Evolutionary conservation across 116 monocot genomes (phyloP), one percentile per base, ranked within the genome.

Genomic region (Cymodocea nodosa): DNA sequence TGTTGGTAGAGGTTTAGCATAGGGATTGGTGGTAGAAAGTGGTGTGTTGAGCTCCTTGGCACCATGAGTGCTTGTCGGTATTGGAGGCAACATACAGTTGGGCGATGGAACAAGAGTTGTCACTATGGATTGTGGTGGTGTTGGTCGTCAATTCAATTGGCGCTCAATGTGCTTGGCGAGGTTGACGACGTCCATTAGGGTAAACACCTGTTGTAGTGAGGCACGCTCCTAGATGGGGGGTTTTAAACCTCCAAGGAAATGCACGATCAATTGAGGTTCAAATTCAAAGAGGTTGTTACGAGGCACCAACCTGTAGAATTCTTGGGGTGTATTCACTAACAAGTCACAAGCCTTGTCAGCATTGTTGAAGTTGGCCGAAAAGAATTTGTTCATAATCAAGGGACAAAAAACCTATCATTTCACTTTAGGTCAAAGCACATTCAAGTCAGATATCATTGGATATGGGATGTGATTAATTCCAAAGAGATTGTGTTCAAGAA

Each of bases 381-480:
- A 67, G 18, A 8, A 34, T 36, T 34, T 67, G 22, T 13, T 7
- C 18, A 23, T 65, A 67, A 25, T 67, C 67, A 24, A 36, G n/a
- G 18, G 52, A 52, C 5, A 67, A 51, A 15, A 67, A 67, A n/a
- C n/a, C n/a, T n/a, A n/a, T n/a, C n/a, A n/a, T n/a, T n/a, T n/a
- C n/a, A n/a, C n/a, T n/a, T n/a, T n/a, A n/a, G n/a, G n/a, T n/a
- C n/a, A n/a, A n/a, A n/a, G n/a, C n/a, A n/a, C n/a, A n/a, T n/a
- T n/a, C n/a, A n/a, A n/a, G n/a, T n/a, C n/a, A n/a, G n/a, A n/a
- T n/a, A n/a, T n/a, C n/a, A n/a, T n/a, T n/a, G n/a, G n/a, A n/a
- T n/a, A n/a, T n/a, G n/a, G n/a, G n/a, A n/a, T n/a, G n/a, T n/a
- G n/a, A n/a, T n/a, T n/a, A n/a, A n/a, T n/a, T n/a, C n/a, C n/a